Percentiles rank a stretch among this genome's conserved stretches.
These are phyloP conservation scores for Pseudogymnoascus sp. DNA, from an alignment of 2,329 filamentous ascomycete species.

Conservation along the genomic window DNA sequence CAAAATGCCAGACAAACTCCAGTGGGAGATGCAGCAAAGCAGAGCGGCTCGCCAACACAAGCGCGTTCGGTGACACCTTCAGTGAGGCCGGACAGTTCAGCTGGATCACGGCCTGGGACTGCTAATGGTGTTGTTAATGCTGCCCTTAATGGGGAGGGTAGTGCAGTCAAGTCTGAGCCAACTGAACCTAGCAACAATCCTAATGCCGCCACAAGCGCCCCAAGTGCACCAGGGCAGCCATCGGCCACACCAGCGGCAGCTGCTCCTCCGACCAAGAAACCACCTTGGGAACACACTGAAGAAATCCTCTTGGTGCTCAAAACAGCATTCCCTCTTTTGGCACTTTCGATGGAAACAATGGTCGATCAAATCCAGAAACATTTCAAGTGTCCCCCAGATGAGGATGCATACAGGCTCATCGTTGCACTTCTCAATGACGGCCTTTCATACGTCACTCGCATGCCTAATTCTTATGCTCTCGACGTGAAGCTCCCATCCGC, in stretches of 20 bases:
- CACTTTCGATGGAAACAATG: slow-evolving; percentile 98
- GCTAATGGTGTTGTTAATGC: slow-evolving; percentile 34
- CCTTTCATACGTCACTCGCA: slow-evolving; percentile 81
- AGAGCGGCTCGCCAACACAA: slow-evolving; percentile 26
- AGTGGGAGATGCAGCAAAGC: slow-evolving; percentile 21
- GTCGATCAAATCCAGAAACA: slow-evolving; percentile 98
- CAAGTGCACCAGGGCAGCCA: slow-evolving; percentile 32
- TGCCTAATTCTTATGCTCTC: slow-evolving; percentile 77
- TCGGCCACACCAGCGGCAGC: slow-evolving; percentile 25
- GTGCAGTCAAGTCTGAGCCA: slow-evolving; percentile 26
- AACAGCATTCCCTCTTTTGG: slow-evolving; percentile 91
- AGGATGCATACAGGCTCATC: slow-evolving; percentile 94
- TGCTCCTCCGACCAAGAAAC: slow-evolving; percentile 46
- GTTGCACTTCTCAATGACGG: slow-evolving; percentile 97
- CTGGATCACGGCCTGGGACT: slow-evolving; percentile 34
- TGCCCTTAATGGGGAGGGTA: slow-evolving; percentile 3
- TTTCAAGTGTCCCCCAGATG: slow-evolving; percentile 97
- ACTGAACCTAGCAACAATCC: slow-evolving; percentile 13
- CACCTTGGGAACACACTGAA: slow-evolving; percentile 93
- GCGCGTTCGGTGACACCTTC: slow-evolving; percentile 23
- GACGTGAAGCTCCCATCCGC: slow-evolving; percentile 84
- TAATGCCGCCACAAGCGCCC: slow-evolving; percentile 13
- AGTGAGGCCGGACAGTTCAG: slow-evolving; percentile 20
- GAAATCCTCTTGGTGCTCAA: slow-evolving; percentile 94
- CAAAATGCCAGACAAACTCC: slow-evolving; percentile 25